Base-by-base conservation (phyloP, 768 basidiomycete species). In the Basidioascus undulatus region DNA sequence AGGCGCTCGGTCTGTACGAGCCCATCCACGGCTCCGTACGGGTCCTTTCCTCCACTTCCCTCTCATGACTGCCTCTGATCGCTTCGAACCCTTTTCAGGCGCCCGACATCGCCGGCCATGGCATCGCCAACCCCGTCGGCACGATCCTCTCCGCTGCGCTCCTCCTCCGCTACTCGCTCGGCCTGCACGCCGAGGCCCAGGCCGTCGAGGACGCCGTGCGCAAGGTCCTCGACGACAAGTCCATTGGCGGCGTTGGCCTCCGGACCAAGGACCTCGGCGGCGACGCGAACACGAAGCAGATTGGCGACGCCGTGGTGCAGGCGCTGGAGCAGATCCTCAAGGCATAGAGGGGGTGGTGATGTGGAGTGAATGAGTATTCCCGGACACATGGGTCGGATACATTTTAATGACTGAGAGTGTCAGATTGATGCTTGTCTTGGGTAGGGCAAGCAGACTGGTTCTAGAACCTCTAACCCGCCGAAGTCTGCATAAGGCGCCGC, bases 81-180 rank as follows among this genome's bases (percentile, higher is more conserved):
- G n/a, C 24, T 26, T 0, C 16, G 25, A 42, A n/a, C n/a, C n/a
- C n/a, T n/a, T n/a, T n/a, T 30, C 50, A 48, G 3, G 86, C 86
- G 1, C 86, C 86, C 39, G 86, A 89, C 54, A 92, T 92, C 46
- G 81, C 86, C n/a, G 83, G 82, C 1, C 65, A 79, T 57, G 78
- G 79, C 15, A 82, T 87, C 51, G 86, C 86, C 49, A 92, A 92
- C 56, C 86, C 86, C 27, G 71, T 92, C 51, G 86, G 86, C 39
- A 87, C 86, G 13, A 89, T 92, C 56, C 76, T 92, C 44, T 86
- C 82, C 40, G 78, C 77, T 15, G 86, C 86, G 12, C 72, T 92
- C 74, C 73, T 92, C 45, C 65, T 92, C 39, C 72, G 87, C 33
- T 98, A 96, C 61, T 96, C 89, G 21, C 73, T 98, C 24, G 82